Conservation (phyloP, 345 rosid species). For the Populus davidiana region DNA sequence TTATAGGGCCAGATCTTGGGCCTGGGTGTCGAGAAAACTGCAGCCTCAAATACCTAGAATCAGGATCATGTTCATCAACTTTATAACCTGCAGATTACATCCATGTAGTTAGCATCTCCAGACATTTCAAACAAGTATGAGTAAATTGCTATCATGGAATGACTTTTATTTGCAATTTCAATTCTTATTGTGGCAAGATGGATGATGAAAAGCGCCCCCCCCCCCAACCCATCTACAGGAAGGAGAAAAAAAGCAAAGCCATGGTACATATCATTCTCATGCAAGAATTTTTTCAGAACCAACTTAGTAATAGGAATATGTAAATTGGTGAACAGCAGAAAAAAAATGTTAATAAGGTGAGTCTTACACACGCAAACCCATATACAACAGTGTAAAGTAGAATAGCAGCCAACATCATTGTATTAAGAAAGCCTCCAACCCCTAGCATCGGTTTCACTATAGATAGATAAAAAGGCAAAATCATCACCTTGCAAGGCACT, state of each 20-base stretch:
- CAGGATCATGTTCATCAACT: conserved; percentile 68
- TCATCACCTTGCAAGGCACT: conserved; percentile 81
- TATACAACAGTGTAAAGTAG: no score
- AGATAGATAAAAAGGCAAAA: background rate
- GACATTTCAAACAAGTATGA: background rate
- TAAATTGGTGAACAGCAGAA: background rate
- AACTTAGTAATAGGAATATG: background rate
- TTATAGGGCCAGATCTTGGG: conserved; percentile 55
- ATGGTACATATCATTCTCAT: background rate
- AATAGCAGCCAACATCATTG: background rate
- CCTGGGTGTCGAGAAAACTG: conserved; percentile 74
- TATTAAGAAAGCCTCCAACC: background rate
- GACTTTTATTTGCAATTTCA: background rate
- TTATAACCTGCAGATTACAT: conserved; percentile 51
- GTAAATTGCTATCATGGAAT: background rate
- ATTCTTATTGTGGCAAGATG: background rate
- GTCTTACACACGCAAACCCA: background rate
- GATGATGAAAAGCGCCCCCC: background rate
- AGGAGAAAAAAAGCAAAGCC: background rate
- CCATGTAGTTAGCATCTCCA: conserved; percentile 14
- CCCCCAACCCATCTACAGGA: background rate
- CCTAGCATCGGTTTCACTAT: background rate
- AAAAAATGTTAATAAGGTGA: background rate
- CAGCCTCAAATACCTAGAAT: conserved; percentile 63
- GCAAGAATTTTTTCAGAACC: background rate